phyloP scores from a whole-genome alignment of 495 filamentous ascomycete genomes.

The Aspergillus conjunctus region DNA sequence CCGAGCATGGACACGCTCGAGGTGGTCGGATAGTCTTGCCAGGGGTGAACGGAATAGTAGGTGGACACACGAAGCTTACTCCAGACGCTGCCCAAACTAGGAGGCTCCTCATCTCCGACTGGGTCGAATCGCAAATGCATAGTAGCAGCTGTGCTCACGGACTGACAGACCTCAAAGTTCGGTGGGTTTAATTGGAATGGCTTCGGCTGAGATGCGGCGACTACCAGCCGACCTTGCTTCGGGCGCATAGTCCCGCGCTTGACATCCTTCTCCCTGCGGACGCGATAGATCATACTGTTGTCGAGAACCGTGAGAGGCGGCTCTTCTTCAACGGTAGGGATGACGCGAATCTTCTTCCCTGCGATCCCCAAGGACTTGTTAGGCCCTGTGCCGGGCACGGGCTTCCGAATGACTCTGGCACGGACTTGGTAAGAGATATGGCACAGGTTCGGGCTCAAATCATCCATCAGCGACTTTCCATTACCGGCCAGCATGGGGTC shows the following conservation, averaged over 20 bases:
- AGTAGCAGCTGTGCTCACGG: conserved; percentile 62
- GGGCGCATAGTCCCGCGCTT: conserved; percentile 76
- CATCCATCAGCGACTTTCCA: conserved; percentile 63
- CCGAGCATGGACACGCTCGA: conserved; percentile 27
- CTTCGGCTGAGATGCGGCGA: conserved; percentile 72
- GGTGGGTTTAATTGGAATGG: conserved; percentile 61
- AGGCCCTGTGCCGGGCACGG: conserved; percentile 20
- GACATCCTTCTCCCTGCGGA: conserved; percentile 74
- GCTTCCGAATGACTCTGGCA: conserved; percentile 49
- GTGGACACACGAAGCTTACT: conserved; percentile 76
- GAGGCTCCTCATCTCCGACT: conserved; percentile 59
- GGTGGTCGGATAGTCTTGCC: conserved; percentile 47
- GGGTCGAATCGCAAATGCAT: conserved; percentile 78
- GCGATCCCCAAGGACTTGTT: conserved; percentile 52
- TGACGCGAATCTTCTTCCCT: conserved; percentile 67
- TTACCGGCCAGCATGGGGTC: conserved; percentile 59
- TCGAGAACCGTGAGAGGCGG: conserved; percentile 70
- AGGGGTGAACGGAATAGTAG: conserved; percentile 68
- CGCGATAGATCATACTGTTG: conserved; percentile 62
- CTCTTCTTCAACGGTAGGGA: conserved; percentile 73
- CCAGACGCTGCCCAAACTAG: conserved; percentile 63
- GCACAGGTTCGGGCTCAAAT: conserved; percentile 81
- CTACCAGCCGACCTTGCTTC: conserved; percentile 72
- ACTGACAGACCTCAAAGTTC: conserved; percentile 38
- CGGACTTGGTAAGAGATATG: conserved; percentile 74